phyloP scores from a whole-genome alignment of 2,329 filamentous ascomycete species.

The Bipolaris gigantea region DNA sequence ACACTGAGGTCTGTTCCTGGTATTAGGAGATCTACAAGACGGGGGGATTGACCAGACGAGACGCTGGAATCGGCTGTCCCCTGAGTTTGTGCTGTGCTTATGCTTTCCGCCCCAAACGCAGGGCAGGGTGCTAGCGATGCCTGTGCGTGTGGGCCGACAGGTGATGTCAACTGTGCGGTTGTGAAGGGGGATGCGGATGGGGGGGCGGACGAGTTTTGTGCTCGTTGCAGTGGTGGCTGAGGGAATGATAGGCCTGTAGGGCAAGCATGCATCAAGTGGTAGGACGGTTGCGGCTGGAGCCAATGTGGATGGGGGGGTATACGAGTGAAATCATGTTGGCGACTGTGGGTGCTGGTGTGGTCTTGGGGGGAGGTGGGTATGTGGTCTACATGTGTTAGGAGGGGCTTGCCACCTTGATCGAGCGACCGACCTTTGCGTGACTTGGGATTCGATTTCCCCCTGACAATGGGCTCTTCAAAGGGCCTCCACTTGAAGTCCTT shows the following conservation, averaged over 20 bases:
- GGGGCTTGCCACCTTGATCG: not conserved
- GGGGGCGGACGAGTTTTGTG: constrained; percentile 14
- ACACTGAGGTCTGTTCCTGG: constrained; percentile 53
- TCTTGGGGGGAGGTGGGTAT: constrained; percentile 4
- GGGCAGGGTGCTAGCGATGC: constrained; percentile 43
- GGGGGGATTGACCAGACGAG: constrained; percentile 52
- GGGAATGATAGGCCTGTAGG: constrained; percentile 16
- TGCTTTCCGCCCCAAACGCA: constrained; percentile 43
- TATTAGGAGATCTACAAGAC: constrained; percentile 52
- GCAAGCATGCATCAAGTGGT: constrained; percentile 11
- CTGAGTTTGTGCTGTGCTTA: constrained; percentile 27
- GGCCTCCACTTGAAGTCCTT: constrained; percentile 77
- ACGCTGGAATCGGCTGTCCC: constrained; percentile 40
- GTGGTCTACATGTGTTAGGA: constrained; percentile 18
- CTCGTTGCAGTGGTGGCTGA: constrained; percentile 12
- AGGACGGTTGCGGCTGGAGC: constrained; percentile 14
- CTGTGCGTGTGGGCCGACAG: constrained; percentile 40
- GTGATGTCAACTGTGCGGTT: constrained; percentile 30
- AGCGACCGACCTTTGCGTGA: constrained; percentile 51
- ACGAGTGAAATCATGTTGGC: constrained; percentile 12
- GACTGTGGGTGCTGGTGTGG: constrained; percentile 1
- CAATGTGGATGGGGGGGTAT: constrained; percentile 16
- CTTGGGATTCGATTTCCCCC: constrained; percentile 48
- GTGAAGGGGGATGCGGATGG: constrained; percentile 29
- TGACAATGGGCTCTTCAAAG: constrained; percentile 65